These are phyloP conservation scores for Huntiella abstrusa DNA, from an alignment of 2,329 filamentous ascomycete species.

Conservation along the genomic window DNA sequence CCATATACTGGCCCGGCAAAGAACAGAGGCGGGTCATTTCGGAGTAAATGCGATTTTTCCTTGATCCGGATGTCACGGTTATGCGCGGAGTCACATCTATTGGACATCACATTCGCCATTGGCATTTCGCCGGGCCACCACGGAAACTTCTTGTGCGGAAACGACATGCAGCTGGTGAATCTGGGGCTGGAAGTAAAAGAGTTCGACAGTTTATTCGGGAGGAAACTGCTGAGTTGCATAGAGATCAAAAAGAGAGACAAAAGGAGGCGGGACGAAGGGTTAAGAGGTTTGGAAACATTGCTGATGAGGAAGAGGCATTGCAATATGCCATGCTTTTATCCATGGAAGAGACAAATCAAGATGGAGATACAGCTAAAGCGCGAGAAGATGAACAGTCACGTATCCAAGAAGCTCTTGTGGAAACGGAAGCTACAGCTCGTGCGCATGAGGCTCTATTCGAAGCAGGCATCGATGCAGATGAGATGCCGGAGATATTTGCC, in stretches of 20 bases:
- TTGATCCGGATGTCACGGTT: slow-evolving; percentile 74
- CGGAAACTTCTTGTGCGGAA: not conserved
- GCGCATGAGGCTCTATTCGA: too few relatives aligned
- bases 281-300: not conserved
- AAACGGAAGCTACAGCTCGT: too few relatives aligned
- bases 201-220: not conserved
- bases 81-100: slow-evolving; percentile 76
- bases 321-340: too few relatives aligned
- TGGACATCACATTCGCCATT: slow-evolving; percentile 75
- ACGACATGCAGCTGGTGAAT: too few relatives aligned
- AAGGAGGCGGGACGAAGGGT: not conserved
- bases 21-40: slow-evolving; percentile 54
- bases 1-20: slow-evolving; percentile 52
- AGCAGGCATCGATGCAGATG: too few relatives aligned
- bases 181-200: too few relatives aligned
- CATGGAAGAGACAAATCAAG: too few relatives aligned
- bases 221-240: not conserved
- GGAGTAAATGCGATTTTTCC: slow-evolving; percentile 58
- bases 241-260: not conserved
- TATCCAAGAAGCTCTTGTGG: too few relatives aligned
- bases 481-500: too few relatives aligned
- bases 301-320: not conserved
- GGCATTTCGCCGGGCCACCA: slow-evolving; percentile 24
- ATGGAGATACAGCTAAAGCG: too few relatives aligned
- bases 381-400: too few relatives aligned